Percentiles rank a stretch among this genome's conserved stretches.
These are phyloP conservation scores for Albugo laibachii DNA, from an alignment of 352 stramenopile genomes.

Conservation along the genomic window DNA sequence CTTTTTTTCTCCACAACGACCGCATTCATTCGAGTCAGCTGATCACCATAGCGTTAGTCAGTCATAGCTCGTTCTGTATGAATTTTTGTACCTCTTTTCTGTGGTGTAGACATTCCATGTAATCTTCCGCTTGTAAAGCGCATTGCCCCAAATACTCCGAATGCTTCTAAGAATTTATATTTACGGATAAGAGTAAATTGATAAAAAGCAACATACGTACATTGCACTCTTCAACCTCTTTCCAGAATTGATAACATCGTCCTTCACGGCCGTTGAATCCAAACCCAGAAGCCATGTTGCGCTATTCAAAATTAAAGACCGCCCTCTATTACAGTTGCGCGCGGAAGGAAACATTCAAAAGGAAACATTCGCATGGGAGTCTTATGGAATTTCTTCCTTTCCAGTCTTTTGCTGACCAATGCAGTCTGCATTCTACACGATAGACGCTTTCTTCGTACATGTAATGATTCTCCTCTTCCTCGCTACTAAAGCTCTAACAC, in stretches of 20 bases:
- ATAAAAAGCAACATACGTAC: conserved; percentile 34
- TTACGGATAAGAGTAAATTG: no score
- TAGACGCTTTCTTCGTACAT: conserved; percentile 68
- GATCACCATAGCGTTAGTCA: no score
- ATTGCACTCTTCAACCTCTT: conserved; percentile 86
- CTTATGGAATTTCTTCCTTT: conserved; percentile 78
- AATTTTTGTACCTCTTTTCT: conserved; percentile 91
- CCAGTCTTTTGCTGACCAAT: conserved; percentile 71
- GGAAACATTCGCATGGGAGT: conserved; percentile 30
- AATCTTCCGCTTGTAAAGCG: conserved; percentile 82
- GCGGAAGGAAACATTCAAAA: neutral
- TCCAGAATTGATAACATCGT: conserved; percentile 89
- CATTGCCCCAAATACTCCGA: conserved; percentile 62
- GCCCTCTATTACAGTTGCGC: neutral
- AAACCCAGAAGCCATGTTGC: conserved; percentile 84
- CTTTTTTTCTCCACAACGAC: conserved; percentile 63
- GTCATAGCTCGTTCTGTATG: neutral
- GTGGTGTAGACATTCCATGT: conserved; percentile 90
- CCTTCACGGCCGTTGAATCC: conserved; percentile 83
- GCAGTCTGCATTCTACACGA: conserved; percentile 75
- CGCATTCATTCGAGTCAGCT: conserved; percentile 73
- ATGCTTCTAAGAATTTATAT: conserved; percentile 31
- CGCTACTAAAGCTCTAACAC: neutral
- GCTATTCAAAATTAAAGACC: neutral
- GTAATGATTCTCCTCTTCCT: conserved; percentile 22